phyloP scores from a whole-genome alignment of 2,329 filamentous ascomycete species.

The Venturia aucupariae region DNA sequence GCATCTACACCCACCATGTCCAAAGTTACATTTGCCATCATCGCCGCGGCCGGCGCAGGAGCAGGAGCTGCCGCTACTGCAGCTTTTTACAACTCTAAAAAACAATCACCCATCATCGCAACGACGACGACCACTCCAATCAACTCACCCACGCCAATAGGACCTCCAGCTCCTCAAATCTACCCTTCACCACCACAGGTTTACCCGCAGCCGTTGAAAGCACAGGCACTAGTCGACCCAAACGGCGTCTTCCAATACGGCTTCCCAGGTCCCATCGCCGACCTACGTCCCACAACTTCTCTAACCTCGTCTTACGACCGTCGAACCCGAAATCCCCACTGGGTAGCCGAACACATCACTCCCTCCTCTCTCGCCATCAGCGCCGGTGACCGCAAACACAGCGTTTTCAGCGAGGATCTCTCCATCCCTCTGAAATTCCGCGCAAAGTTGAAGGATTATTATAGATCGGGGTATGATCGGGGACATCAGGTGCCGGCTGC shows the following conservation, averaged over 20 bases:
- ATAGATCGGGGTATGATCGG: conserved; percentile 86
- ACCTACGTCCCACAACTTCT: conserved; percentile 66
- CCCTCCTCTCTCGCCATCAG: conserved; percentile 66
- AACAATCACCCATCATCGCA: conserved; percentile 20
- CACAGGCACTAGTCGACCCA: conserved; percentile 35
- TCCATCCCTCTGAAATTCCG: conserved; percentile 77
- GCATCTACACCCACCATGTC: conserved; percentile 31
- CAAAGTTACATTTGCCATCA: conserved; percentile 40
- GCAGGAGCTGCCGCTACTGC: conserved; percentile 41
- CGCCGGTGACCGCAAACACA: conserved; percentile 76
- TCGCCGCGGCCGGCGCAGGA: conserved; percentile 39
- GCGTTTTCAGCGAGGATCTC: conserved; percentile 71
- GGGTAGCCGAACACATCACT: conserved; percentile 92
- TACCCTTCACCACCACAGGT: conserved; percentile 18
- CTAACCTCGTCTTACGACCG: conserved; percentile 87
- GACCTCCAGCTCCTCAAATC: conserved; percentile 21
- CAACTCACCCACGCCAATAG: conserved; percentile 27
- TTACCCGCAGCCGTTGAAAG: conserved; percentile 18
- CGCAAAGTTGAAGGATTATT: conserved; percentile 87
- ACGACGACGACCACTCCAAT: conserved; percentile 27
- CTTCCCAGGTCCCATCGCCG: conserved; percentile 82
- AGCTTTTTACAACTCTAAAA: conserved; percentile 33
- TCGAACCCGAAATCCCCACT: conserved; percentile 80
- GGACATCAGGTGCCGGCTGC: conserved; percentile 96
- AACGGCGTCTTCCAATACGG: conserved; percentile 49